phyloP scores from a whole-genome alignment of 2,329 filamentous ascomycete genomes.

The Talaromyces islandicus region DNA sequence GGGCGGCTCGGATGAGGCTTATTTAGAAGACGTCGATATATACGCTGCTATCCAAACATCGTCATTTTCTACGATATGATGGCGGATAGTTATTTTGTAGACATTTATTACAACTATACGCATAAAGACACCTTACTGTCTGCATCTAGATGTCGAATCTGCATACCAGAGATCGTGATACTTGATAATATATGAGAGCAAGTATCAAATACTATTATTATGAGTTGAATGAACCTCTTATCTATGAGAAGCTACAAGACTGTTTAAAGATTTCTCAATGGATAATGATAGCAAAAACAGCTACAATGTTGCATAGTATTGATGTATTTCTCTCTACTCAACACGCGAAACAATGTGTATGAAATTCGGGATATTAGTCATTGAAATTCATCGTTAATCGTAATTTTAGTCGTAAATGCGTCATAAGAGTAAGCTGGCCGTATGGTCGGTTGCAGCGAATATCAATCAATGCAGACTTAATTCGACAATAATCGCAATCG shows the following conservation, averaged over 20 bases:
- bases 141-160: not conserved
- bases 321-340: not conserved
- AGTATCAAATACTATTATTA: not conserved
- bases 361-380: not conserved
- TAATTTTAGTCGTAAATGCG: not conserved
- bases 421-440: not conserved
- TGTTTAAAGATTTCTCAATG: no score
- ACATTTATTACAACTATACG: not conserved
- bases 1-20: conserved; percentile 11
- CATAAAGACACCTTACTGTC: not conserved
- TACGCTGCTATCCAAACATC: conserved; percentile 3
- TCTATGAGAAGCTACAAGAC: no score
- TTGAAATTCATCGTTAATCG: not conserved
- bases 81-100: not conserved
- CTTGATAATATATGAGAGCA: not conserved
- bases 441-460: not conserved
- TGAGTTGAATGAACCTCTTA: not conserved
- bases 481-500: conserved; percentile 7
- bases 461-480: not conserved
- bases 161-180: not conserved
- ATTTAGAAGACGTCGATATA: conserved; percentile 14
- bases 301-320: not conserved
- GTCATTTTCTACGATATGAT: not conserved
- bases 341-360: not conserved
- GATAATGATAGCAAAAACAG: not conserved